Base-by-base conservation (phyloP, 371 early-diverging fungal genomes). In the Mortierella sp. region DNA sequence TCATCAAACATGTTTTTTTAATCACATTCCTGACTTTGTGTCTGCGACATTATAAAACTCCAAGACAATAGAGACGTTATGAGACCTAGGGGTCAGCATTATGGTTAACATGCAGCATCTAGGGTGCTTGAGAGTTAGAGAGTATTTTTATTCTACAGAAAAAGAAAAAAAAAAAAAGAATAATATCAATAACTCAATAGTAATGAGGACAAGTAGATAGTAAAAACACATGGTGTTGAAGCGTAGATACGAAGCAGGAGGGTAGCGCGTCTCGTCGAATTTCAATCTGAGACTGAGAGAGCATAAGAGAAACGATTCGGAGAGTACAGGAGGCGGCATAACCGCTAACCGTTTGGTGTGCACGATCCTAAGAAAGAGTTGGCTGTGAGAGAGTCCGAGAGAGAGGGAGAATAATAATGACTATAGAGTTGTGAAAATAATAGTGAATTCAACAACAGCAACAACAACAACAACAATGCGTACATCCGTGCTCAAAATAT, bases 401-500 rank as follows among this genome's bases (percentile, higher is more conserved):
- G 34, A 34, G 22, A 1, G 26, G 8, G 13, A 22, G 53, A 51
- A 35, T 22, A 22, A 22, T 29, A 47, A n/a, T 34, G 23, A 31
- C 63, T n/a, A 17, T 29, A 9, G 47, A 28, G 43, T 31, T 12
- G 55, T 42, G 17, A 55, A 17, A 57, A 57, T 10, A 57, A 57
- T 34, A 57, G 23, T 22, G 2, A 34, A n/a, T n/a, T n/a, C n/a
- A n/a, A n/a, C n/a, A n/a, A n/a, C n/a, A n/a, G n/a, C n/a, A n/a
- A n/a, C n/a, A n/a, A n/a, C n/a, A n/a, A n/a, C n/a, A n/a, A 17
- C 5, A 32, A 57, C 35, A 12, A 13, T 40, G 66, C 59, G 32
- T 26, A 59, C 59, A 35, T 32, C 66, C 66, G 59, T 66, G 66
- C 66, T n/a, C 17, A 37, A 34, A 59, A 66, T 58, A 66, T 58